Conservation (phyloP, 192 early-diverging fungal species). For the Backusella mclennaniae region DNA sequence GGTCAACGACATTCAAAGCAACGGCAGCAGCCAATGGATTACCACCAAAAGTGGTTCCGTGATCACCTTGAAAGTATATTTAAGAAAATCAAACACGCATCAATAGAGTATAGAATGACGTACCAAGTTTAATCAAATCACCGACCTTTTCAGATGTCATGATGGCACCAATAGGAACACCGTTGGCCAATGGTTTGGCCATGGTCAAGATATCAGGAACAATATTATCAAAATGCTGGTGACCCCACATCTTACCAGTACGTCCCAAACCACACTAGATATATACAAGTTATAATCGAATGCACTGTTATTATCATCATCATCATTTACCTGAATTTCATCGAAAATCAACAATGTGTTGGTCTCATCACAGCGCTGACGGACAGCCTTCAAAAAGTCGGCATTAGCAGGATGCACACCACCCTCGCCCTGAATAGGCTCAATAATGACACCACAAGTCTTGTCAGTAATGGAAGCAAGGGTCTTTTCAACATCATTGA, state of each 20-base stretch:
- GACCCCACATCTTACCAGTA: constrained; percentile 86
- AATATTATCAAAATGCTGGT: constrained; percentile 64
- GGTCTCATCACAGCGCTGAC: constrained; percentile 79
- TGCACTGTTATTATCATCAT: not conserved
- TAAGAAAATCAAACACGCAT: not conserved
- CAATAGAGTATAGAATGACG: not conserved
- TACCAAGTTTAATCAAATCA: constrained; percentile 72
- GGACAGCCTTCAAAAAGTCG: constrained; percentile 78
- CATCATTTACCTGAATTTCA: constrained; percentile 78
- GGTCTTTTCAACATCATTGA: constrained; percentile 69
- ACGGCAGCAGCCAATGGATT: constrained; percentile 89
- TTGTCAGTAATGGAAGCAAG: constrained; percentile 67
- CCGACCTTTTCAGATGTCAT: constrained; percentile 77
- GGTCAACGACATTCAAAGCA: constrained; percentile 68
- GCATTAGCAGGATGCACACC: constrained; percentile 73
- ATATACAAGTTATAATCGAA: not conserved
- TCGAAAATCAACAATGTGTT: constrained; percentile 92
- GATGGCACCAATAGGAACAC: constrained; percentile 94
- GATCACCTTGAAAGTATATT: constrained; percentile 64
- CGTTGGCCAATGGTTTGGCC: constrained; percentile 97
- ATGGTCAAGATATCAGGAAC: constrained; percentile 91
- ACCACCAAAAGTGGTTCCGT: constrained; percentile 98
- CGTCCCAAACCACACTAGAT: constrained; percentile 87
- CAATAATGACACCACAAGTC: constrained; percentile 91
- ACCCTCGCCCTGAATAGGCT: constrained; percentile 97